Evolutionary conservation across 768 basidiomycete species (phyloP).

Genomic region (Pleurotus djamor): DNA sequence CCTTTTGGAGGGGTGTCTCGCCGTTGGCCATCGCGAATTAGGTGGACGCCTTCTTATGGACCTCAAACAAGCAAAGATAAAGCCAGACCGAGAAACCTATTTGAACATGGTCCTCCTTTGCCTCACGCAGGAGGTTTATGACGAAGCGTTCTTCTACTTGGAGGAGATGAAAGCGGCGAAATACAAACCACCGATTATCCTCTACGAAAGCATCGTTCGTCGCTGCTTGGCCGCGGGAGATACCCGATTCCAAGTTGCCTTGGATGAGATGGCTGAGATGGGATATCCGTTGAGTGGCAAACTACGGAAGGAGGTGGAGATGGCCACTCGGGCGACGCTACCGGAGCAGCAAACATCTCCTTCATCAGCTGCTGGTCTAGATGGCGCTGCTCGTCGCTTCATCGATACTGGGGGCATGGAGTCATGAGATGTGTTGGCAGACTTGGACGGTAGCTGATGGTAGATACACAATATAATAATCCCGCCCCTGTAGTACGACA

Average conservation of each 20-base stretch:
- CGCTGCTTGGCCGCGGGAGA: constrained; percentile 60
- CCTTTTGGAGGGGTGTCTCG: constrained; percentile 65
- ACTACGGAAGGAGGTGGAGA: constrained; percentile 14
- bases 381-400: constrained; percentile 24
- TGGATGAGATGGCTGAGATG: constrained; percentile 69
- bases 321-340: not conserved
- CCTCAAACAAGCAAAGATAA: constrained; percentile 55
- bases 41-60: constrained; percentile 68
- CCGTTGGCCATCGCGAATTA: constrained; percentile 56
- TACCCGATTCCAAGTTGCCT: constrained; percentile 56
- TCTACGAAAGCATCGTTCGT: constrained; percentile 61
- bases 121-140: constrained; percentile 70
- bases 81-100: constrained; percentile 61
- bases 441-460: not conserved
- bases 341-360: not conserved
- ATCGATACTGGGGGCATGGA: constrained; percentile 30
- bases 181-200: constrained; percentile 42
- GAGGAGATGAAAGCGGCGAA: constrained; percentile 80
- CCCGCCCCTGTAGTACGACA: too few species aligned
- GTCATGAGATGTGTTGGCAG: not conserved
- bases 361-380: constrained; percentile 12
- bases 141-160: constrained; percentile 86
- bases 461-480: too few species aligned
- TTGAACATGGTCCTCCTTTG: constrained; percentile 67
- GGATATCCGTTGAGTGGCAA: constrained; percentile 38